A percentile compares a stretch with the other conserved stretches of the same genome.
These are phyloP conservation scores for Pilasporangium apinafurcum DNA, from an alignment of 352 stramenopile genomes.

Conservation along the genomic window DNA sequence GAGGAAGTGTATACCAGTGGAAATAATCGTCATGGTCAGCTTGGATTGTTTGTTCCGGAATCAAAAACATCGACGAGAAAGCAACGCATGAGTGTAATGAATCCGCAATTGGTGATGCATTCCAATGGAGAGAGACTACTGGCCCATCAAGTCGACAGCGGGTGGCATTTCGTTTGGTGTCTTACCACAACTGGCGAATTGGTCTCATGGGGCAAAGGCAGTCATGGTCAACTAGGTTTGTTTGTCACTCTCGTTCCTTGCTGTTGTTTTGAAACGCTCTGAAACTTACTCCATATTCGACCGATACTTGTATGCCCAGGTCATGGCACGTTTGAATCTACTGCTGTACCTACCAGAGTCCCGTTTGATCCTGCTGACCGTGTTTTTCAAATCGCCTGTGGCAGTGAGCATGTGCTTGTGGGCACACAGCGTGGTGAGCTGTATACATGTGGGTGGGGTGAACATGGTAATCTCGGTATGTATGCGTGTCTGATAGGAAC, in stretches of 20 bases:
- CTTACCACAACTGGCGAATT: slow-evolving; percentile 21
- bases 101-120: slow-evolving; percentile 12
- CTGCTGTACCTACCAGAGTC: slow-evolving; percentile 3
- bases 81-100: too few relatives aligned
- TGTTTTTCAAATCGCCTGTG: slow-evolving; percentile 49
- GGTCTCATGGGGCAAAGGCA: slow-evolving; percentile 69
- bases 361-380: slow-evolving; percentile 11
- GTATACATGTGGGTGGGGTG: slow-evolving; percentile 76
- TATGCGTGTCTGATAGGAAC: neutral
- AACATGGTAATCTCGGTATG: slow-evolving; percentile 81
- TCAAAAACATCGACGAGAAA: too few relatives aligned
- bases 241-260: too few relatives aligned
- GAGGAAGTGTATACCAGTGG: slow-evolving; percentile 49
- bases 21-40: slow-evolving; percentile 74
- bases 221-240: slow-evolving; percentile 65
- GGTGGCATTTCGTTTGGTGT: slow-evolving; percentile 76
- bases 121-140: slow-evolving; percentile 9
- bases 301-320: neutral
- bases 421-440: slow-evolving; percentile 40
- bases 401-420: slow-evolving; percentile 69
- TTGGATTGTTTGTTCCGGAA: too few relatives aligned
- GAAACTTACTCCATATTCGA: neutral
- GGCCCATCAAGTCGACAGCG: slow-evolving; percentile 35
- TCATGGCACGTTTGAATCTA: slow-evolving; percentile 7
- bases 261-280: neutral